phyloP scores from a whole-genome alignment of 148 eudicot species.

The Rhododendron williamsianum region DNA sequence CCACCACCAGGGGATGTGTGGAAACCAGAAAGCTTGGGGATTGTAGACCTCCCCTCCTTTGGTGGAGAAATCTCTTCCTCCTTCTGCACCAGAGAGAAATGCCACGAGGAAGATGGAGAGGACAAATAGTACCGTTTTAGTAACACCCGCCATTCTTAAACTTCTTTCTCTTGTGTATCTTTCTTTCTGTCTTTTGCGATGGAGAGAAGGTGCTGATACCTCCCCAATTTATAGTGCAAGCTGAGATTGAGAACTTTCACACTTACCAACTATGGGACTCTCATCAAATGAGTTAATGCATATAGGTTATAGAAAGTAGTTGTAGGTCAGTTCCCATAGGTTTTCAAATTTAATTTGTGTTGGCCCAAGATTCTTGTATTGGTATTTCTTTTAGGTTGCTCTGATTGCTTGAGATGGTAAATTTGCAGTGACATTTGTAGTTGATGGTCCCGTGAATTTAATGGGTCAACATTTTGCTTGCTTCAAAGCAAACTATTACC shows the following conservation, averaged over 20 bases:
- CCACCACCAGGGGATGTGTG: background rate
- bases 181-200: background rate
- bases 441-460: background rate
- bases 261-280: background rate
- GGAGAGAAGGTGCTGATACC: background rate
- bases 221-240: background rate
- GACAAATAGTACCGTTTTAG: background rate
- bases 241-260: background rate
- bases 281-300: background rate
- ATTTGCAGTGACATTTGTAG: background rate
- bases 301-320: background rate
- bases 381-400: background rate
- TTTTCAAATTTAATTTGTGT: background rate
- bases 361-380: background rate
- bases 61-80: background rate
- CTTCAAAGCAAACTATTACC: background rate
- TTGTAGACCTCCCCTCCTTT: background rate
- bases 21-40: background rate
- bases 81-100: background rate
- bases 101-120: background rate
- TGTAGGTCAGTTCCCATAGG: background rate
- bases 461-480: background rate
- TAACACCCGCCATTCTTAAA: background rate
- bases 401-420: background rate
- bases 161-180: background rate